Evolutionary conservation across 805 yeast genomes (phyloP), one percentile per base, ranked within the genome.

Genomic region (Spathaspora girioi): DNA sequence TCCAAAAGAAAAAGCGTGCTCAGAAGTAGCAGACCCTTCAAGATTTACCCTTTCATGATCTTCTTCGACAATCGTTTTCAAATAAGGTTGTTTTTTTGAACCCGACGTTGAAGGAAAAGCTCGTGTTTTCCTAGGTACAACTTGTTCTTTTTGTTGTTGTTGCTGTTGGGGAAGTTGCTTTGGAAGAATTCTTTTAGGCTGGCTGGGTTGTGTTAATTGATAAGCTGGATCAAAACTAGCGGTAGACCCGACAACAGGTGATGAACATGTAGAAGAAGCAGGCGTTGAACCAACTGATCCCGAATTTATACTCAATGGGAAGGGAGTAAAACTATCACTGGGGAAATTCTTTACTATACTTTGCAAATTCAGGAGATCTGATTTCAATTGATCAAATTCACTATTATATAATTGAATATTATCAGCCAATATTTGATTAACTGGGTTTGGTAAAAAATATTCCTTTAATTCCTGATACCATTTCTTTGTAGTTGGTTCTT

Each of bases 31-130:
- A 10, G 43, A 10, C 17, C 44, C 44, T 20, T 42, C 44, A 42
- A 17, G 44, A 6, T 4, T 7, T 9, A 6, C 44, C 26, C 6
- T 23, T 42, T 29, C 50, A 5, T 19, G 19, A 38, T 48, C 51
- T 32, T 51, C 54, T 23, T 51, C 54, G 5, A 47, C 32, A 6
- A 51, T 51, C 5, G 54, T 51, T 20, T 48, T 51, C 42, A 51
- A 47, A 17, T 48, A 45, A 19, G 49, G 29, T 18, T 35, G 31
- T 15, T 29, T 31, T 19, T 29, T 38, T 2, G 32, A 15, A 7
- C 32, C 43, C 1, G 46, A 10, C 3, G 49, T 46, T n/a, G 50
- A 7, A 32, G 45, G 10, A n/a, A n/a, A 40, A 17, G n/a, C 46
- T 4, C 19, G 35, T 10, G 49, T 12, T n/a, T 27, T 19, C 12